A percentile compares a stretch with the other conserved stretches of the same genome.
Evolutionary conservation across 352 stramenopile genomes (phyloP).

Genomic region (Globisporangium middletonii): DNA sequence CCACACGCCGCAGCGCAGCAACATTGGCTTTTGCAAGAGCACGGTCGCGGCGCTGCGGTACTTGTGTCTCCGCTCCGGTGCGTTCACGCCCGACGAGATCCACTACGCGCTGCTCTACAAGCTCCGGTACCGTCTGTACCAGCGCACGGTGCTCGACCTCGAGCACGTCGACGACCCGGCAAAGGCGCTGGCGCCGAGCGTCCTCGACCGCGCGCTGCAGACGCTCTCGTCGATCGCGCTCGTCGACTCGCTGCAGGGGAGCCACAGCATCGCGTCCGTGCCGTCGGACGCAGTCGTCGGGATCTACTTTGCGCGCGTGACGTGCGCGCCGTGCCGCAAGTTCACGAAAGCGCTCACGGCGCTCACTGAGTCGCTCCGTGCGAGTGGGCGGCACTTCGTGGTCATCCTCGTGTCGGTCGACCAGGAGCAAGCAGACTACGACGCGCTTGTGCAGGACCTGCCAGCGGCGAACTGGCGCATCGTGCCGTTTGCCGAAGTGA

Average conservation of each 20-base stretch:
- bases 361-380: slow-evolving; percentile 40
- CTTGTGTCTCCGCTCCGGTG: slow-evolving; percentile 46
- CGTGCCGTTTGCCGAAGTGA: slow-evolving; percentile 68
- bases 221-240: slow-evolving; percentile 56
- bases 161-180: slow-evolving; percentile 48
- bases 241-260: slow-evolving; percentile 72
- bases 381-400: slow-evolving; percentile 41
- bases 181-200: slow-evolving; percentile 36
- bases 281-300: slow-evolving; percentile 52
- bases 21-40: slow-evolving; percentile 80
- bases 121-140: slow-evolving; percentile 61
- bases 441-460: slow-evolving; percentile 43
- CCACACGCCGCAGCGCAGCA: slow-evolving; percentile 64
- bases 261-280: slow-evolving; percentile 44
- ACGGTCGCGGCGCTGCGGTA: slow-evolving; percentile 72
- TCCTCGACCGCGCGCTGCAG: slow-evolving; percentile 51
- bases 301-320: slow-evolving; percentile 66
- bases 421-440: slow-evolving; percentile 51
- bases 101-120: slow-evolving; percentile 68
- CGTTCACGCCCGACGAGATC: slow-evolving; percentile 52
- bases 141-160: slow-evolving; percentile 47
- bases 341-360: slow-evolving; percentile 46
- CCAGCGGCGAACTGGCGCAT: slow-evolving; percentile 56
- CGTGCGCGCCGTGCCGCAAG: slow-evolving; percentile 36
- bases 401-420: slow-evolving; percentile 80